Conservation (phyloP, 192 early-diverging fungal genomes). For the Coemansia sp. region DNA sequence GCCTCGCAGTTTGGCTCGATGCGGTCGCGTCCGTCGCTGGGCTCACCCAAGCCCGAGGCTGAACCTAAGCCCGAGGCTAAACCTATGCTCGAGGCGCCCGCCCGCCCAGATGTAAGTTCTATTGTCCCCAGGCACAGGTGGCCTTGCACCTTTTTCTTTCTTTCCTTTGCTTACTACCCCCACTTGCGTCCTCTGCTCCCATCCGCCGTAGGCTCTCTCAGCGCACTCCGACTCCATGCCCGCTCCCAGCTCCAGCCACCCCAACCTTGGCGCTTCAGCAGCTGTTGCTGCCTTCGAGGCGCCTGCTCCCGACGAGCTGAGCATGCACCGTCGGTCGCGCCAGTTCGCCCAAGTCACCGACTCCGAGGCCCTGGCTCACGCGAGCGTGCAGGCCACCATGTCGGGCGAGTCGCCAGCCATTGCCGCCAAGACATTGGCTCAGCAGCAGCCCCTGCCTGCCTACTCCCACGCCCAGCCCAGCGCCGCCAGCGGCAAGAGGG, state of each 20-base stretch:
- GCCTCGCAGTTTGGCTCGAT: conserved; percentile 56
- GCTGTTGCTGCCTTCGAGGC: too few relatives aligned
- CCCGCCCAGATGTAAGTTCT: conserved; percentile 8
- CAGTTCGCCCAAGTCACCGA: conserved; percentile 12
- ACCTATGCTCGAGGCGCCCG: background rate
- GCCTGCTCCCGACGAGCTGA: conserved; percentile 13
- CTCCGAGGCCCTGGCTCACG: conserved; percentile 33
- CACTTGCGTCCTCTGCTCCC: background rate
- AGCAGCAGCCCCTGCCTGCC: background rate
- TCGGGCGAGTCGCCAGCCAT: conserved; percentile 29
- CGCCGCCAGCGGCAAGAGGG: background rate
- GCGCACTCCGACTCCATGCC: background rate
- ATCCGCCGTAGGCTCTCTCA: too few relatives aligned
- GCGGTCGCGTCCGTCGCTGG: conserved; percentile 36
- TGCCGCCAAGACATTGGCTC: background rate
- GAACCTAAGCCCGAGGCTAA: too few relatives aligned
- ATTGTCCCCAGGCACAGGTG: background rate
- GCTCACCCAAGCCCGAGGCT: too few relatives aligned
- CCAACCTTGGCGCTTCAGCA: too few relatives aligned
- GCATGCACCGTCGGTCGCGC: conserved; percentile 6
- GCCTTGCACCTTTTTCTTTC: too few relatives aligned
- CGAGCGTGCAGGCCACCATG: conserved; percentile 30
- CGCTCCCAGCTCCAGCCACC: background rate
- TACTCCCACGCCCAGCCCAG: background rate
- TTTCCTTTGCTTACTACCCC: too few relatives aligned